A percentile compares a stretch with the other conserved stretches of the same genome.
phyloP scores from a whole-genome alignment of 2,329 filamentous ascomycete genomes.

The Exophiala calicioides region DNA sequence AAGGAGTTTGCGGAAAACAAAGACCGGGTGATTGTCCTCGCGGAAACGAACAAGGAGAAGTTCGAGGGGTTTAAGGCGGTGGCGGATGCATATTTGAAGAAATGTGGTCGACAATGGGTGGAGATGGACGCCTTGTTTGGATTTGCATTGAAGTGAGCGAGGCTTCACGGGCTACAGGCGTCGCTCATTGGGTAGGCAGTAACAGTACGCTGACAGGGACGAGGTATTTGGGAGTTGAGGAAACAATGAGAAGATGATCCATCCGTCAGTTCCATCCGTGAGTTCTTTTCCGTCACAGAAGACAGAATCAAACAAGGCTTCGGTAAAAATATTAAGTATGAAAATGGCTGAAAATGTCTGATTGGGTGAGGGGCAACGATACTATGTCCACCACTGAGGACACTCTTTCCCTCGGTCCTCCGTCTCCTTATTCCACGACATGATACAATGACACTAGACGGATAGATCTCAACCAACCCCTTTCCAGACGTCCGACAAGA shows the following conservation, averaged over 20 bases:
- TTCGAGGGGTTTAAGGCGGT: constrained; percentile 76
- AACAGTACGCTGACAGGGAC: too few species aligned
- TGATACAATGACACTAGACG: too few species aligned
- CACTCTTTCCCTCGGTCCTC: too few species aligned
- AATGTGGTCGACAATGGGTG: constrained; percentile 89
- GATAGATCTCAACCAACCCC: not conserved
- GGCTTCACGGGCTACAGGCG: too few species aligned
- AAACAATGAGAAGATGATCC: not conserved
- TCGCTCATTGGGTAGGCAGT: constrained; percentile 7
- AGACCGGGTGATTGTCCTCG: constrained; percentile 69
- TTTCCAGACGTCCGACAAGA: constrained; percentile 22
- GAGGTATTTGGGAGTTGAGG: not conserved
- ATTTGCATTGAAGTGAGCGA: constrained; percentile 46
- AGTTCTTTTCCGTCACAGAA: not conserved
- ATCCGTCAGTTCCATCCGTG: too few species aligned
- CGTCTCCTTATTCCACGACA: too few species aligned
- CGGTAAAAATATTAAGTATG: too few species aligned
- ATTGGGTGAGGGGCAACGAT: too few species aligned
- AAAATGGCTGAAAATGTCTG: too few species aligned
- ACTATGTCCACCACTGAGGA: too few species aligned
- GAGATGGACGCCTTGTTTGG: constrained; percentile 87
- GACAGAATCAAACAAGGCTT: too few species aligned
- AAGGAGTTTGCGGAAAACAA: constrained; percentile 57
- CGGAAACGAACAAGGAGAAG: constrained; percentile 76
- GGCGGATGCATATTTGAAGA: constrained; percentile 81